phyloP scores from a whole-genome alignment of 169 alveolate genomes.

The Ichthyophthirius multifiliis region DNA sequence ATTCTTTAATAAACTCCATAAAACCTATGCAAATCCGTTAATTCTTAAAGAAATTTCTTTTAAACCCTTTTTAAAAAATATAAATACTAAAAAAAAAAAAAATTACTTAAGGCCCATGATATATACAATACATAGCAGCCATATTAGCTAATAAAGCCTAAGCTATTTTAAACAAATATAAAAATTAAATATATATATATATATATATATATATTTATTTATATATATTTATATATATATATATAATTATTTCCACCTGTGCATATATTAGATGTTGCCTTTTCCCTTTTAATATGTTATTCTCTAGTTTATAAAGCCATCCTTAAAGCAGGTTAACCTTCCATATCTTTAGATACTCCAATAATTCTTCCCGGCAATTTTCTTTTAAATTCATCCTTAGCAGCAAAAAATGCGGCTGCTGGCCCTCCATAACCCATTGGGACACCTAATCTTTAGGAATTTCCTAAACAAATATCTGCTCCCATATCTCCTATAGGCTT shows the following conservation, averaged over 20 bases:
- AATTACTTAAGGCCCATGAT: conserved; percentile 67
- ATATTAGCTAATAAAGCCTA: conserved; percentile 87
- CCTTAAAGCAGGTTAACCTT: conserved; percentile 81
- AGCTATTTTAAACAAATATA: conserved; percentile 50
- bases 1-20: background rate
- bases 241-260: conserved; percentile 59
- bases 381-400: conserved; percentile 66
- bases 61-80: conserved; percentile 52
- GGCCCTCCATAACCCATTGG: conserved; percentile 93
- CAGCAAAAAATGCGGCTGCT: conserved; percentile 86
- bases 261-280: conserved; percentile 88
- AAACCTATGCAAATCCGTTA: conserved; percentile 37
- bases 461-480: conserved; percentile 84
- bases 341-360: conserved; percentile 81
- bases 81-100: background rate
- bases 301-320: conserved; percentile 89
- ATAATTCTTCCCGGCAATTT: conserved; percentile 88
- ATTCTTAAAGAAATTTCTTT: conserved; percentile 68
- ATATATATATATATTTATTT: background rate
- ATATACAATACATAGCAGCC: conserved; percentile 79
- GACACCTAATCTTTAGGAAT: conserved; percentile 85
- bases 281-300: conserved; percentile 88
- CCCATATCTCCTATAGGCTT: conserved; percentile 85
- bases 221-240: background rate
- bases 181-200: background rate